Evolutionary conservation across 371 early-diverging fungal species (phyloP).

Genomic region (Mortierella sp.): DNA sequence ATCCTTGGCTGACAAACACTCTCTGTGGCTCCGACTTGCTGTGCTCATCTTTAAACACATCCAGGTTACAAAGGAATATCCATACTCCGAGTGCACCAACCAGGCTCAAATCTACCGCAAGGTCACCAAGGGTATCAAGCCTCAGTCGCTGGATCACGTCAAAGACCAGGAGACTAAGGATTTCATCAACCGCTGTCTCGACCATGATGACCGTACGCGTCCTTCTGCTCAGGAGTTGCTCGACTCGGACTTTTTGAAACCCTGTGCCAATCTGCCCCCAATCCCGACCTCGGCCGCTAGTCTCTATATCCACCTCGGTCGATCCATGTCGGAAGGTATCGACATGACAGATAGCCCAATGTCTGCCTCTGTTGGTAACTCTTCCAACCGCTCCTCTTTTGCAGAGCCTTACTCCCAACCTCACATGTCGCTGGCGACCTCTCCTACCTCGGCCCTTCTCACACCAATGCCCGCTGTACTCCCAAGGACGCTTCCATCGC

Average conservation of each 20-base stretch:
- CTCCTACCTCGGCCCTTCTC: slow-evolving; percentile 22
- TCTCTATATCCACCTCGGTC: slow-evolving; percentile 20
- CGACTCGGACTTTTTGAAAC: slow-evolving; percentile 55
- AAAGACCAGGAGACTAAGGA: slow-evolving; percentile 79
- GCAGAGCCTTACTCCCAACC: slow-evolving; percentile 17
- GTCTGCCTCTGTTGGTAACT: slow-evolving; percentile 24
- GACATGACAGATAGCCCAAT: slow-evolving; percentile 21
- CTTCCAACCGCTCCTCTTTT: slow-evolving; percentile 26
- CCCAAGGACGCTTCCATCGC: slow-evolving; percentile 11
- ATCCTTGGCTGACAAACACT: slow-evolving; percentile 7
- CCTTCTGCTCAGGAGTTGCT: slow-evolving; percentile 59
- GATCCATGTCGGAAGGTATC: slow-evolving; percentile 19
- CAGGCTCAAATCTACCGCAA: slow-evolving; percentile 91
- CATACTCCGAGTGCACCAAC: slow-evolving; percentile 91
- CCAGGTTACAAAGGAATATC: slow-evolving; percentile 84
- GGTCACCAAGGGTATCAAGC: slow-evolving; percentile 86
- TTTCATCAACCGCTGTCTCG: slow-evolving; percentile 84
- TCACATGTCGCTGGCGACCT: slow-evolving; percentile 15
- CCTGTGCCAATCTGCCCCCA: slow-evolving; percentile 23
- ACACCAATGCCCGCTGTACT: slow-evolving; percentile 19
- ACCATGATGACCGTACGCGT: slow-evolving; percentile 54
- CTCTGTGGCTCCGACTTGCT: slow-evolving; percentile 3
- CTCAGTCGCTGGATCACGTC: slow-evolving; percentile 81
- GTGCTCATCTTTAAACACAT: slow-evolving; percentile 4
- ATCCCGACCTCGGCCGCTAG: slow-evolving; percentile 13